These are phyloP conservation scores for Pyrrhoderma noxium DNA, from an alignment of 1,284 basidiomycete genomes.

Conservation along the genomic window DNA sequence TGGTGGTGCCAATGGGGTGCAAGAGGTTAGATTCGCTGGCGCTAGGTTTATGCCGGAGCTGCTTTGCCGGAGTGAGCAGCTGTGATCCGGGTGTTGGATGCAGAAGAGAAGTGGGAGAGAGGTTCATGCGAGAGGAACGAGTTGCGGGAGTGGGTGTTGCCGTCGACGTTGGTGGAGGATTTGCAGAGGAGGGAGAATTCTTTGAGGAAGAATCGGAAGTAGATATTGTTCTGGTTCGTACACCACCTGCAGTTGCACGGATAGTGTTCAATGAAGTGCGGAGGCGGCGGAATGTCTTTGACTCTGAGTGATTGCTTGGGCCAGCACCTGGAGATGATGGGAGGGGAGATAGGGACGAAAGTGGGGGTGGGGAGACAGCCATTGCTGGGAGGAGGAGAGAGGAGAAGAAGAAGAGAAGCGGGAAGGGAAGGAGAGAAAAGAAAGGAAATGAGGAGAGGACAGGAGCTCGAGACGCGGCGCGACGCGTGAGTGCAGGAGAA, in stretches of 20 bases:
- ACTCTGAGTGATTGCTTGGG: conserved; percentile 2
- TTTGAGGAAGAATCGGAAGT: no score
- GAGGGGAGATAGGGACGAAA: conserved; percentile 4
- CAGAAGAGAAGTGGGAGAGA: not conserved
- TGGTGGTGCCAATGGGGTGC: not conserved
- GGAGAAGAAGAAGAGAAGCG: not conserved
- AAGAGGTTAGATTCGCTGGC: conserved; percentile 5
- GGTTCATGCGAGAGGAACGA: not conserved
- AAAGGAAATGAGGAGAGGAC: not conserved
- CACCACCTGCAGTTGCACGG: conserved; percentile 6
- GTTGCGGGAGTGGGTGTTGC: no score
- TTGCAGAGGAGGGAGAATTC: no score
- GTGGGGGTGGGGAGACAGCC: conserved; percentile 10
- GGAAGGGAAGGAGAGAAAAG: not conserved
- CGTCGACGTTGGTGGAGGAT: no score
- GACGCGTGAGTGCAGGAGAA: not conserved
- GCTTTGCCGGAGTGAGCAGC: not conserved
- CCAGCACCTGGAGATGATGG: conserved; percentile 6
- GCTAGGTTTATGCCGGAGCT: conserved; percentile 4
- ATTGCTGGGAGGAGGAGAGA: not conserved
- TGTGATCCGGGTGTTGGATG: not conserved
- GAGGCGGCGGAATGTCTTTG: conserved; percentile 10
- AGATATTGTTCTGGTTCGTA: not conserved
- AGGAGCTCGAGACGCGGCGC: not conserved
- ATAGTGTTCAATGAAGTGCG: conserved; percentile 9